Evolutionary conservation across 768 basidiomycete species (phyloP).

Genomic region (Rhodotorula paludigena): DNA sequence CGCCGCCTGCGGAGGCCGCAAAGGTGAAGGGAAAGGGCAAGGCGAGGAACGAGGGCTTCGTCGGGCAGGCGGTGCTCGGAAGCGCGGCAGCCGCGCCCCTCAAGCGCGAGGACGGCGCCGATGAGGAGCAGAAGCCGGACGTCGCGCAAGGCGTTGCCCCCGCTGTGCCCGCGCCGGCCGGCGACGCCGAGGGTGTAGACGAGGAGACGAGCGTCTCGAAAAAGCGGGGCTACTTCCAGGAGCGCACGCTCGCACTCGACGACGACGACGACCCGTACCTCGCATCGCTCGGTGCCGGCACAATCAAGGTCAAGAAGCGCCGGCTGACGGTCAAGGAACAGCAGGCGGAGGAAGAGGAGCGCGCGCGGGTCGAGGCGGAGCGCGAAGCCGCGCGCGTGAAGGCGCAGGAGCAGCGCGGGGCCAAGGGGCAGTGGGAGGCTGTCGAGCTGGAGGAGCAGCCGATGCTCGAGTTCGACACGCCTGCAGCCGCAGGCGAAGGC

Average conservation of each 20-base stretch:
- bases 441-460: not conserved
- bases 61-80: not conserved
- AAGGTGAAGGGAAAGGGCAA: not conserved
- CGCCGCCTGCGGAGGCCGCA: not conserved
- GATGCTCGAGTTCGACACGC: slow-evolving; percentile 6
- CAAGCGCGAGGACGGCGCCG: not conserved
- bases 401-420: not conserved
- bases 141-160: too few relatives aligned
- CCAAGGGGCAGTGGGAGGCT: not conserved
- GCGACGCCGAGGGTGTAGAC: not conserved
- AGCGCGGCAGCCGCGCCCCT: not conserved
- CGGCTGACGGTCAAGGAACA: slow-evolving; percentile 36
- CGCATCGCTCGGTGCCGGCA: not conserved
- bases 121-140: slow-evolving; percentile 2
- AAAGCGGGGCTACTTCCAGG: slow-evolving; percentile 22
- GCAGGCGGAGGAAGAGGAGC: not conserved
- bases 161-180: too few relatives aligned
- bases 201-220: not conserved
- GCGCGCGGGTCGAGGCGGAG: not conserved
- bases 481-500: not conserved
- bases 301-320: slow-evolving; percentile 33
- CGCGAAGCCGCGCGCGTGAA: not conserved
- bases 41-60: not conserved
- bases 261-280: slow-evolving; percentile 19
- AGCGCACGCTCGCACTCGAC: not conserved